A percentile compares a stretch with the other conserved stretches of the same genome.
Conservation (phyloP, 306 rosid species). For the Aeschynomene evenia region DNA sequence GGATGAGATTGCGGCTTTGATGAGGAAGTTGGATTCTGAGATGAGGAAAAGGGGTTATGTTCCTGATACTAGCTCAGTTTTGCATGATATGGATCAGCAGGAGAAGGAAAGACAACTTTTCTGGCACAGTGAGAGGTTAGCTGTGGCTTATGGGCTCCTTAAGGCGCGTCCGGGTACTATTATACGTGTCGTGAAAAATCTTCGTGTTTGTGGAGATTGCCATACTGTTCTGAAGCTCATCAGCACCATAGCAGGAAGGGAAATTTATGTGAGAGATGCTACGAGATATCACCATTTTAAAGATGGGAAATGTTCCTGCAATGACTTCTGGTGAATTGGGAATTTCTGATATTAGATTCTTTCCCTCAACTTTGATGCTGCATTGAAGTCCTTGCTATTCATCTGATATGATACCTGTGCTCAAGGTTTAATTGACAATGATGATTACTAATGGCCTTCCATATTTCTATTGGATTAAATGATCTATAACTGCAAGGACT, state of each 20-base stretch:
- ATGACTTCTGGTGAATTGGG: conserved; percentile 73
- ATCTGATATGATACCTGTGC: neutral
- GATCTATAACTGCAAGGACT: neutral
- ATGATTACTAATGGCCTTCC: neutral
- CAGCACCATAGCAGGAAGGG: conserved; percentile 64
- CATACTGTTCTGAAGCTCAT: conserved; percentile 76
- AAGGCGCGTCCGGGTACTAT: conserved; percentile 63
- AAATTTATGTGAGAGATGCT: conserved; percentile 77
- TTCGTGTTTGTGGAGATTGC: conserved; percentile 86
- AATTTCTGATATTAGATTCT: conserved; percentile 3
- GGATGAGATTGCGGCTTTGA: conserved; percentile 59
- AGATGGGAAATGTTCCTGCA: conserved; percentile 74
- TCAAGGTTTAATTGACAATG: neutral
- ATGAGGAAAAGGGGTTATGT: conserved; percentile 83
- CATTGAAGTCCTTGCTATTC: neutral
- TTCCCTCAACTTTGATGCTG: conserved; percentile 8
- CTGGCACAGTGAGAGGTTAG: conserved; percentile 90
- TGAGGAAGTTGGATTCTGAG: conserved; percentile 60
- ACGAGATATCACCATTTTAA: conserved; percentile 79
- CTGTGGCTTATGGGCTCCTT: conserved; percentile 77
- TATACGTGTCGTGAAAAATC: conserved; percentile 78
- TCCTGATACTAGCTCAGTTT: conserved; percentile 76
- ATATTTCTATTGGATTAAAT: neutral
- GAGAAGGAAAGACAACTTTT: conserved; percentile 85
- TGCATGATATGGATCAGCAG: conserved; percentile 79